Conservation (phyloP, 164 flowering plant species). For the Piper betle region DNA sequence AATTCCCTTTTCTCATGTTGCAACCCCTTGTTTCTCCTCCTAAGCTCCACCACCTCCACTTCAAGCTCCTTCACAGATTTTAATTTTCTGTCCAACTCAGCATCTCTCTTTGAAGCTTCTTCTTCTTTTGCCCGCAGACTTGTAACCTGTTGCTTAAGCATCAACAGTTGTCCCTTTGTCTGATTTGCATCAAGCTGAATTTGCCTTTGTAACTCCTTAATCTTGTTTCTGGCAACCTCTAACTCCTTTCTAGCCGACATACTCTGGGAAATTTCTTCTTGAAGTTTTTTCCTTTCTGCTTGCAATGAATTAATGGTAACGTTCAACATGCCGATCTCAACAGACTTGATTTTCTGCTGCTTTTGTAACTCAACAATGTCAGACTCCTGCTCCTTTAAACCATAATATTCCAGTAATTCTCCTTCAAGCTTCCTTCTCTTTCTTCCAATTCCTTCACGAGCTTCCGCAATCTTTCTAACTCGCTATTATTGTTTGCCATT, state of each 20-base stretch:
- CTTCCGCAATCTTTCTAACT: conserved; percentile 53
- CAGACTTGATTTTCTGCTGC: conserved; percentile 86
- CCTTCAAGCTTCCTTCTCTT: conserved; percentile 92
- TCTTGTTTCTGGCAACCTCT: conserved; percentile 67
- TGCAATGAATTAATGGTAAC: conserved; percentile 72
- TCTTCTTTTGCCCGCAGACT: conserved; percentile 70
- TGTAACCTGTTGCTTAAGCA: conserved; percentile 84
- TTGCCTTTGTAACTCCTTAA: conserved; percentile 85
- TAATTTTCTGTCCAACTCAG: conserved; percentile 64
- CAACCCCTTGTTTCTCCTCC: conserved; percentile 81
- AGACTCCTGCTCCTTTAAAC: conserved; percentile 85
- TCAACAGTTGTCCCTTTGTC: conserved; percentile 74
- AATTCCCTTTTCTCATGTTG: conserved; percentile 90
- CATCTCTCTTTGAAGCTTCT: conserved; percentile 64
- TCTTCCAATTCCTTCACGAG: conserved; percentile 86
- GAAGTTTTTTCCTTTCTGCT: conserved; percentile 82
- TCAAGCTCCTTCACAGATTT: conserved; percentile 71
- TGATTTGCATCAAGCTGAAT: conserved; percentile 86
- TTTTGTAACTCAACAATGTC: conserved; percentile 59
- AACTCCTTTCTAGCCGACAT: conserved; percentile 51
- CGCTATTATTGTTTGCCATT: conserved; percentile 65
- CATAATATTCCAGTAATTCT: conserved; percentile 88
- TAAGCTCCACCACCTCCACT: conserved; percentile 73
- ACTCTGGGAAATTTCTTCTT: conserved; percentile 54
- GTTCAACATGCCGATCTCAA: conserved; percentile 80